phyloP scores from a whole-genome alignment of 2,329 filamentous ascomycete species.

The Diaporthe capsici region DNA sequence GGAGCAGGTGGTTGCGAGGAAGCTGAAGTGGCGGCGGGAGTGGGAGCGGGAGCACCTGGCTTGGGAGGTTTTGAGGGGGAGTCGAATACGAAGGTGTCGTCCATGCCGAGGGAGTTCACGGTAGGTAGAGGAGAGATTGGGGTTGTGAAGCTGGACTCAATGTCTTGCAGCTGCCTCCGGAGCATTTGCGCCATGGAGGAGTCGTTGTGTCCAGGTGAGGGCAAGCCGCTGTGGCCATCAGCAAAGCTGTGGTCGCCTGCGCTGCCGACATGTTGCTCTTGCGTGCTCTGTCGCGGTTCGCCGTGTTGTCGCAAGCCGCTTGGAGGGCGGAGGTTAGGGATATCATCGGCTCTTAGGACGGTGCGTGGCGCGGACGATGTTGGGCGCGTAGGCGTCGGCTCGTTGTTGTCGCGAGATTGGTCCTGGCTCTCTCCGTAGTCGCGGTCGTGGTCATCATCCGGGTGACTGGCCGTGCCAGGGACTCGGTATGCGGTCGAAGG shows the following conservation, averaged over 20 bases:
- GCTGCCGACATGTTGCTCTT: background rate
- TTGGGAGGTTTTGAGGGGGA: conserved; percentile 51
- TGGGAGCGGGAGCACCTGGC: conserved; percentile 11
- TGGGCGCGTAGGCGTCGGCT: conserved; percentile 36
- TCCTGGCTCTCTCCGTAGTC: background rate
- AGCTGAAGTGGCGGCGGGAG: conserved; percentile 7
- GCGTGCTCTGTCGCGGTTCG: background rate
- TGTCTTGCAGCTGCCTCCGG: conserved; percentile 71
- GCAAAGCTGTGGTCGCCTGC: conserved; percentile 58
- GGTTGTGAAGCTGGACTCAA: conserved; percentile 76
- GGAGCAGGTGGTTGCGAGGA: conserved; percentile 21
- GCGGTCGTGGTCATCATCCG: background rate
- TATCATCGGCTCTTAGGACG: conserved; percentile 24
- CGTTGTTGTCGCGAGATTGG: conserved; percentile 10
- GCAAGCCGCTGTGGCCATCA: conserved; percentile 53
- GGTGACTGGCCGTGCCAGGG: conserved; percentile 3
- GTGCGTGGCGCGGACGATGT: conserved; percentile 27
- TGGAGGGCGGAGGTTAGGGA: conserved; percentile 37
- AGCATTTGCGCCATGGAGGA: conserved; percentile 68
- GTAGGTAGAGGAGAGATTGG: conserved; percentile 69
- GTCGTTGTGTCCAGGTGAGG: conserved; percentile 55
- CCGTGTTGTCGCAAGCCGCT: conserved; percentile 1
- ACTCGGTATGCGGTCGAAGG: conserved; percentile 38
- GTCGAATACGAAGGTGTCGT: conserved; percentile 75
- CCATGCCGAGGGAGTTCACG: conserved; percentile 61